phyloP scores from a whole-genome alignment of 2,329 filamentous ascomycete genomes.

The Tolypocladium ovalisporum region DNA sequence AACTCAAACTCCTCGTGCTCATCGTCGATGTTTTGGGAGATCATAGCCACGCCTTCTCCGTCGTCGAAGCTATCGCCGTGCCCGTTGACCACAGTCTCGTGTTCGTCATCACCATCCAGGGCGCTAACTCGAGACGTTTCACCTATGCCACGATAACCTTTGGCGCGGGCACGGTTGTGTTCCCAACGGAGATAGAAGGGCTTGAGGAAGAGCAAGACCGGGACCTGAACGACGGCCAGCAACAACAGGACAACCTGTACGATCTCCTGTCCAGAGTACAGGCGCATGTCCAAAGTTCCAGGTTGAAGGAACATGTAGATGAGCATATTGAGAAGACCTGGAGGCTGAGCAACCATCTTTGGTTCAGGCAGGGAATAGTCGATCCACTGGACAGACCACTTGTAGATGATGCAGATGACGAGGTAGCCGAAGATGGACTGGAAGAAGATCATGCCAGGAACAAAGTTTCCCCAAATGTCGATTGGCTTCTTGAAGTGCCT shows the following conservation, averaged over 20 bases:
- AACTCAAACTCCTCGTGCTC: slow-evolving; percentile 98
- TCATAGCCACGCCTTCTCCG: slow-evolving; percentile 77
- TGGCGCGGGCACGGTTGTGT: slow-evolving; percentile 76
- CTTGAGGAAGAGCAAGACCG: slow-evolving; percentile 86
- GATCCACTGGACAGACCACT: slow-evolving; percentile 87
- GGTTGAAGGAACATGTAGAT: slow-evolving; percentile 99
- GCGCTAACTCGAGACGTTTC: slow-evolving; percentile 83
- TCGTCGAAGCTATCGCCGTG: slow-evolving; percentile 49
- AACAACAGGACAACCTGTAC: slow-evolving; percentile 74
- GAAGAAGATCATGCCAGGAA: slow-evolving; percentile 99
- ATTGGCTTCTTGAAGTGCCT: slow-evolving; percentile 90
- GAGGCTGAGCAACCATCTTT: slow-evolving; percentile 46
- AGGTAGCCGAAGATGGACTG: slow-evolving; percentile 98
- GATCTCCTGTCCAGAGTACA: slow-evolving; percentile 67
- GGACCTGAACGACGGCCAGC: slow-evolving; percentile 76
- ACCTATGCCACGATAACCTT: slow-evolving; percentile 88
- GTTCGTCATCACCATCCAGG: slow-evolving; percentile 77
- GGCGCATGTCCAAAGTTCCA: slow-evolving; percentile 57
- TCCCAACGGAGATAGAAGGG: slow-evolving; percentile 91
- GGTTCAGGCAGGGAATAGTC: slow-evolving; percentile 20
- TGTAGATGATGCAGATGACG: slow-evolving; percentile 88
- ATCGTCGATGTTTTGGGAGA: slow-evolving; percentile 73
- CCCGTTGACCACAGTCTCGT: slow-evolving; percentile 38
- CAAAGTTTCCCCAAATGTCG: slow-evolving; percentile 94
- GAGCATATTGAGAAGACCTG: slow-evolving; percentile 92